Evolutionary conservation across 495 filamentous ascomycete genomes (phyloP), one percentile per base, ranked within the genome.

Genomic region (Trichoderma gamsii): DNA sequence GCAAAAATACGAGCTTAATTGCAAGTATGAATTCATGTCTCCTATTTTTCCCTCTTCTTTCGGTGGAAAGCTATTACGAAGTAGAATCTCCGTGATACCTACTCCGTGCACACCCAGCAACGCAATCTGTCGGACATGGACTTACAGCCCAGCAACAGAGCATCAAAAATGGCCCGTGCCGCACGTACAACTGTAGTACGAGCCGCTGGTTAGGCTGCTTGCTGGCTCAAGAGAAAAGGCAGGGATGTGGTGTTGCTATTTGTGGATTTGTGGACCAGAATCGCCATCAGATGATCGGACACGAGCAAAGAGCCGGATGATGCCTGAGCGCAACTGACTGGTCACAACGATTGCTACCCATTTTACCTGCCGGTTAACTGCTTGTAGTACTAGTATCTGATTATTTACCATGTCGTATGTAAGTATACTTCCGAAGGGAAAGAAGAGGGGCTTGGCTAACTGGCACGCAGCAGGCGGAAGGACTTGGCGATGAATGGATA

Each of bases 281-380:
- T 61, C 56, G 56, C 3, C 27, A 61, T 61, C 56, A 61, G 56
- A 61, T 61, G 56, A 61, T 61, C 56, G 56, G 56, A 61, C 27
- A 32, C 23, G 56, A 61, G 23, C 56, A 27, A n/a, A 61, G 56
- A 61, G 23, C 56, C 25, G 23, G 56, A 32, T 11, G n/a, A 13
- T 32, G 23, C 56, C 56, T 61, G 27, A 15, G 56, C 49, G 7
- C 21, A 21, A n/a, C 18, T 52, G 49, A 52, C 49, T 18, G n/a
- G 49, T 52, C 49, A 52, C 35, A 38, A 38, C 35, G 18, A 7
- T 52, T 52, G 49, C 49, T 52, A n/a, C 49, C 49, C 49, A 21
- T 18, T 52, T 52, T 52, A n/a, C 49, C 21, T 52, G 4, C 35
- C 35, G 35, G 7, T 38, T 38, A 38, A 38, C 35, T 38, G 35